Base-by-base conservation (phyloP, 805 yeast genomes). In the Ogataea glucozyma region DNA sequence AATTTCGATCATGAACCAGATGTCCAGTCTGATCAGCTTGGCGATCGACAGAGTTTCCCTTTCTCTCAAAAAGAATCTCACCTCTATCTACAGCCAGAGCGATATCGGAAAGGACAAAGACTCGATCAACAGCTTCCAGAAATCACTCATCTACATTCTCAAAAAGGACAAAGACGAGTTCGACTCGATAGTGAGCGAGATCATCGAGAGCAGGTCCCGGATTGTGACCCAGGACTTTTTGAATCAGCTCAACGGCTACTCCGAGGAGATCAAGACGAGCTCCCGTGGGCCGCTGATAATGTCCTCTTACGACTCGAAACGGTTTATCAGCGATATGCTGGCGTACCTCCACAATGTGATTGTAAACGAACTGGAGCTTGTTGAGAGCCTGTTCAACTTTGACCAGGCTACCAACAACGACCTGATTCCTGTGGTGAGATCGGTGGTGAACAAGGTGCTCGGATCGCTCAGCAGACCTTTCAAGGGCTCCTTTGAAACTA, bases 321-420 rank as follows among this genome's bases (percentile, higher is more conserved):
- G 96, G 42, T 90, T 82, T 50, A 70, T 88, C 13, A 95, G 97
- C 19, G 97, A 89, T 59, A 73, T 93, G 23, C 67, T 93, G 27
- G 98, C 98, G 0, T 86, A 85, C 69, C 74, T 89, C 2, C 97
- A 93, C 59, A 78, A 90, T 1, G 74, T 87, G 4, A 81, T 89
- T 22, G 95, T 89, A 4, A 87, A 88, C 64, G 99, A 93, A 62
- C 74, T 81, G 30, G 99, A 93, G 57, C 72, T 83, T 22, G 73
- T 91, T 4, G 72, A 73, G 7, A 72, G 81, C 14, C 64, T 91
- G 38, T 81, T 91, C 42, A 73, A 73, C 34, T 57, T 64, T 31
- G 66, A 62, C 23, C 63, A 56, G 38, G 31, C 51, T 2, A 44
- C 53, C 9, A 49, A 55, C 18, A 40, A 51, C 9, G 58, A 55